Base-by-base conservation (phyloP, 2,329 filamentous ascomycete genomes). In the Cladosporium sp. region DNA sequence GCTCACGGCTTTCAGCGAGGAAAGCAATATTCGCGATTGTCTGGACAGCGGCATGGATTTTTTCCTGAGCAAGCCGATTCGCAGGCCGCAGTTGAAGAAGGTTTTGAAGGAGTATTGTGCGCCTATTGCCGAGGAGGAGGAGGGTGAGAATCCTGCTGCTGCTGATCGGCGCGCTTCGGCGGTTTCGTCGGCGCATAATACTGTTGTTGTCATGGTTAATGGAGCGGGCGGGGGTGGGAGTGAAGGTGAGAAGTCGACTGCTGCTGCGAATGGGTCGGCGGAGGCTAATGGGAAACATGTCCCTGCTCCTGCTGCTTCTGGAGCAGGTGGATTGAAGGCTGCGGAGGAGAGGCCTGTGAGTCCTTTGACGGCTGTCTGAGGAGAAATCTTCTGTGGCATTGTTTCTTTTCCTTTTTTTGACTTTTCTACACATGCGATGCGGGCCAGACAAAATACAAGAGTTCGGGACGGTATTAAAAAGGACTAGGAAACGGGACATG, bases 1-100 rank as follows among this genome's bases (percentile, higher is more conserved):
- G 0, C 72, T 96, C 38, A 95, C 90, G 9, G 91, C 91, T 2
- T 95, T 95, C 61, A 84, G 88, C 0, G 90, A 95, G 63, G 90
- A 95, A 66, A 89, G 84, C 68, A 95, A 95, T 60, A 62, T 66
- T 47, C 60, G 71, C 53, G 70, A 74, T 55, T 77, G 74, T 67
- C 85, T 93, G 66, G 88, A 92, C 53, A 89, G 84, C 1, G 91
- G 91, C 49, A 95, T 95, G 90, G 82, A 95, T 62, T 89, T 90
- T 71, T 95, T 95, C 67, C 74, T 95, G 25, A 77, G 61, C 35
- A 84, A 84, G 66, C 81, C 80, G 0, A 94, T 95, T 56, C 79
- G 87, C 42, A 75, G 90, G n/a, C 88, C 87, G 1, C 87, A 87
- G 4, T 74, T 95, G 50, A 94, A 94, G 67, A 85, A 91, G 60